Percentiles rank a stretch among this genome's conserved stretches.
Evolutionary conservation across 1,284 basidiomycete species (phyloP).

Genomic region (Puccinia hordei): DNA sequence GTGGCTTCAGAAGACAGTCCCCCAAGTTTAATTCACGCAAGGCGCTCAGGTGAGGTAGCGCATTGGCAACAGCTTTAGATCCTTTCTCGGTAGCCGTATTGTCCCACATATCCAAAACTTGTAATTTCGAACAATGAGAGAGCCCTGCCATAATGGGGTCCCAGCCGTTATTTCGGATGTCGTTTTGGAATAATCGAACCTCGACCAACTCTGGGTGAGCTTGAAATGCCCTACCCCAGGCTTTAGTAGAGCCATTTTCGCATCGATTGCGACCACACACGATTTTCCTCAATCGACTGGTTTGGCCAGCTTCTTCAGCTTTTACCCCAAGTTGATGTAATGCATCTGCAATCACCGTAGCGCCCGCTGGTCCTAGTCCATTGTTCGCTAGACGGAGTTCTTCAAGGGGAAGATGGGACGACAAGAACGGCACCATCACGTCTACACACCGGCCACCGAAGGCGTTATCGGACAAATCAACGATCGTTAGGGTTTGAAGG

Average conservation of each 20-base stretch:
- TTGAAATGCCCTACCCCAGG: conserved; percentile 85
- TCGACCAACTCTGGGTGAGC: conserved; percentile 79
- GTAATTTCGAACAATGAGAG: conserved; percentile 69
- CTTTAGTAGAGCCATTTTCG: conserved; percentile 81
- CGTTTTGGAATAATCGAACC: conserved; percentile 93
- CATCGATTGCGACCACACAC: conserved; percentile 93
- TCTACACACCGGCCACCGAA: conserved; percentile 95
- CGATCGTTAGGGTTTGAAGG: conserved; percentile 77
- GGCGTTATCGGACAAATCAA: conserved; percentile 93
- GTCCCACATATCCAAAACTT: conserved; percentile 88
- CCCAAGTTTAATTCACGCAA: conserved; percentile 82
- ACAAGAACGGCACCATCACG: conserved; percentile 80
- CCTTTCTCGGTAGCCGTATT: conserved; percentile 84
- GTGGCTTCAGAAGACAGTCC: conserved; percentile 79
- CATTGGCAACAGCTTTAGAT: conserved; percentile 72
- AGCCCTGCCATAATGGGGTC: conserved; percentile 77
- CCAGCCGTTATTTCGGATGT: conserved; percentile 92
- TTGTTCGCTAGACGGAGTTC: conserved; percentile 94
- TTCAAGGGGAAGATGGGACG: conserved; percentile 73
- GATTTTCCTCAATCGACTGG: conserved; percentile 74
- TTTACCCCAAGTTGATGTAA: conserved; percentile 75
- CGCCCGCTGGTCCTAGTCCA: conserved; percentile 90
- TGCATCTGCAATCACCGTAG: conserved; percentile 80
- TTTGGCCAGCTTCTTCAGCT: conserved; percentile 69
- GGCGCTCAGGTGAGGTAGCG: conserved; percentile 71